Conservation (phyloP, 1,139 yeast species). For the Pichia sp. region DNA sequence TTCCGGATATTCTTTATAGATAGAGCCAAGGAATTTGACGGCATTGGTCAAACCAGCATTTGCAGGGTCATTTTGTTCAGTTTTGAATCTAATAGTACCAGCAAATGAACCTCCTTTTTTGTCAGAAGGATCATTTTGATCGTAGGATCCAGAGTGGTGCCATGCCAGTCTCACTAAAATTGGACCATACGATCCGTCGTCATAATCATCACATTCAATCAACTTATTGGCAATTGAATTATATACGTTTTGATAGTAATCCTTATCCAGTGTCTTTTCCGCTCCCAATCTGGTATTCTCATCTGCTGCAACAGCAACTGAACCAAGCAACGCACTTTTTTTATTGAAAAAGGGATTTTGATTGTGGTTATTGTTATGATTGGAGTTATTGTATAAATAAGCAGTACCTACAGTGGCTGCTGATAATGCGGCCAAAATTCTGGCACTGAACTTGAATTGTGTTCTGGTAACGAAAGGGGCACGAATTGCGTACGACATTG, state of each 20-base stretch:
- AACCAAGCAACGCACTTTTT: slow-evolving; percentile 15
- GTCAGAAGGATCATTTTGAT: slow-evolving; percentile 38
- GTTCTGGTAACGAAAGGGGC: background rate
- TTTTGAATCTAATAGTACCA: slow-evolving; percentile 70
- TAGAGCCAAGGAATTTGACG: slow-evolving; percentile 54
- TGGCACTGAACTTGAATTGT: slow-evolving; percentile 1
- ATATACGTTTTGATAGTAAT: slow-evolving; percentile 68
- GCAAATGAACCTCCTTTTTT: slow-evolving; percentile 69
- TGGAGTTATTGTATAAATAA: slow-evolving; percentile 6
- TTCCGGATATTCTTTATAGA: slow-evolving; percentile 62
- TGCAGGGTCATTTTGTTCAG: slow-evolving; percentile 63
- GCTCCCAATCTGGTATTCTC: no score
- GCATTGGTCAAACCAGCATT: slow-evolving; percentile 68
- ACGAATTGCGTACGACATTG: slow-evolving; percentile 1
- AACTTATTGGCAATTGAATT: slow-evolving; percentile 72
- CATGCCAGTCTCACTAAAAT: slow-evolving; percentile 57
- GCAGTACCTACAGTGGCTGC: slow-evolving; percentile 17
- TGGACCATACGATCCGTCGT: slow-evolving; percentile 64
- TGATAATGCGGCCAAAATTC: slow-evolving; percentile 8
- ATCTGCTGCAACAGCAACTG: slow-evolving; percentile 14
- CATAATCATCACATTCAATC: slow-evolving; percentile 67
- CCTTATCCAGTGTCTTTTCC: no score
- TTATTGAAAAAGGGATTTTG: slow-evolving; percentile 5
- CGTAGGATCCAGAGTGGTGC: slow-evolving; percentile 67
- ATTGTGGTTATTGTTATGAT: slow-evolving; percentile 8